Conservation (phyloP, 768 basidiomycete species). For the Tylopilus felleus region DNA sequence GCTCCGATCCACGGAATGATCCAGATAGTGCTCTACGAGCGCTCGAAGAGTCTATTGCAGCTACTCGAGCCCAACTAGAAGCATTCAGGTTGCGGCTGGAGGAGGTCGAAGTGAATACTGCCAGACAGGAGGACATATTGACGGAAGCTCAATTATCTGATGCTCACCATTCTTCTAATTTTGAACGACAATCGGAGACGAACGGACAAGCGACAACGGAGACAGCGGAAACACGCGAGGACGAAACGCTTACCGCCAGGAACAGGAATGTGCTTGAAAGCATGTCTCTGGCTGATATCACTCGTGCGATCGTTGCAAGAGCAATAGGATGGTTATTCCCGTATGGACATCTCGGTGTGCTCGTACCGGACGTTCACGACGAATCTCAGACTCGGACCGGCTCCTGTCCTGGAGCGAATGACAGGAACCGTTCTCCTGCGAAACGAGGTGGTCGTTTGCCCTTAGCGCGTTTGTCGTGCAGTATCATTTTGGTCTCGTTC, state of each 20-base stretch:
- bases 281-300: conserved; percentile 8
- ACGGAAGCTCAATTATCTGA: not conserved
- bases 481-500: conserved; percentile 26
- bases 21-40: conserved; percentile 10
- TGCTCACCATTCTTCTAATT: not conserved
- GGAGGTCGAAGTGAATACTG: conserved; percentile 22
- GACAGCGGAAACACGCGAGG: not conserved
- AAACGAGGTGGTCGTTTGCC: conserved; percentile 5
- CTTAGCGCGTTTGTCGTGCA: conserved; percentile 19
- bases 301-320: conserved; percentile 15
- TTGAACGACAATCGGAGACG: not conserved
- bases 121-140: conserved; percentile 11
- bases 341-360: conserved; percentile 6
- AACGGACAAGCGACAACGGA: not conserved
- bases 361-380: not conserved
- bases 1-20: not conserved
- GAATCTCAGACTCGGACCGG: not conserved
- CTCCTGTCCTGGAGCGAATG: not conserved
- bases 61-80: conserved; percentile 26
- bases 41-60: conserved; percentile 24
- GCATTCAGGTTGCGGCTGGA: conserved; percentile 27
- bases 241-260: not conserved
- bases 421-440: not conserved
- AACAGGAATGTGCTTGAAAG: not conserved
- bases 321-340: conserved; percentile 26